Base-by-base conservation (phyloP, 1,284 basidiomycete species). In the Kalmanozyma brasiliensis region DNA sequence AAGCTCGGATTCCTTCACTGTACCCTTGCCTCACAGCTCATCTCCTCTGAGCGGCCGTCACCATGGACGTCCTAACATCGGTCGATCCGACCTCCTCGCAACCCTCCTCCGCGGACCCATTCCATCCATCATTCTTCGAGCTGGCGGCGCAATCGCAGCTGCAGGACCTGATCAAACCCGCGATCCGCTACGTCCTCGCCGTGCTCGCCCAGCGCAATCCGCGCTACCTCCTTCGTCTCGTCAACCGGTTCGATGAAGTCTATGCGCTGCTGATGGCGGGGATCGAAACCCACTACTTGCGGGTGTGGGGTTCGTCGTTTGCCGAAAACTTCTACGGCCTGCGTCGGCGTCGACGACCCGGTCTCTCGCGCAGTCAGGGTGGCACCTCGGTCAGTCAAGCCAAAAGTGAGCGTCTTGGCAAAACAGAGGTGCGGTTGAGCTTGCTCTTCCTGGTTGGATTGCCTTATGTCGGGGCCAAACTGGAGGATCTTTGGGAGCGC, bases 131-230 rank as follows among this genome's bases (percentile, higher is more conserved):
- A 10, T 85, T 98, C 41, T 98, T 98, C 78, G 96, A 98, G 83
- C 88, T 98, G 4, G 86, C 96, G 23, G 94, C 94, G 0, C 93
- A 98, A 82, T 94, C 97, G 68, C 95, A 98, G 82, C 87, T 99
- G 20, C 85, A 90, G 61, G 92, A 94, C 73, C 86, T 98, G 1
- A 86, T 98, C 20, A 94, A 97, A 74, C 96, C 96, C 8, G 94
- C 95, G 13, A 85, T 97, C 75, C 93, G 95, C 82, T 98, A 98
- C 85, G 90, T 96, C 52, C 85, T 98, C 40, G 91, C 73, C 1
- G 92, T 98, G 44, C 92, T 98, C 73, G 94, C 96, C 1, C 94
- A 98, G 85, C 87, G 90, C 56, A 91, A 98, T 82, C 96, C 96
- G 7, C 88, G 96, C 49, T 94, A 97, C 82, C 87, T 98, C 32